A percentile compares a stretch with the other conserved stretches of the same genome.
These are phyloP conservation scores for Fusarium floridanum DNA, from an alignment of 2,329 filamentous ascomycete genomes.

Conservation along the genomic window DNA sequence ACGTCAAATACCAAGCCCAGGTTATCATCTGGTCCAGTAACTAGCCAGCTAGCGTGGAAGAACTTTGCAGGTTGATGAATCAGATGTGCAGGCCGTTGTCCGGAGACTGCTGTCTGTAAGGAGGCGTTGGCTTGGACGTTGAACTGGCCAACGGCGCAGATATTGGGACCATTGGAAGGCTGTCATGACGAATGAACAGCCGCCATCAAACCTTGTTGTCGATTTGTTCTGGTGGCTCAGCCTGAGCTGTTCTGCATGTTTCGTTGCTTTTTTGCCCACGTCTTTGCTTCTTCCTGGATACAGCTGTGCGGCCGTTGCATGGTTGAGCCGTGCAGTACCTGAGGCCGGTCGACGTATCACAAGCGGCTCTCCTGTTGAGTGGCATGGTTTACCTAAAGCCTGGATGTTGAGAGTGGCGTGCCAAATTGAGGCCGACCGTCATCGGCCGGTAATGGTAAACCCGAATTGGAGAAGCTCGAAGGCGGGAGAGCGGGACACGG, in stretches of 20 bases:
- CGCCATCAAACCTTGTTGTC: not conserved
- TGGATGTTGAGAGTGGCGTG: constrained; percentile 21
- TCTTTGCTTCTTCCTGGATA: constrained; percentile 7
- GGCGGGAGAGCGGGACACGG: constrained; percentile 4
- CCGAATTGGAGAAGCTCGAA: not conserved
- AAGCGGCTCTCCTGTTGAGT: constrained; percentile 15
- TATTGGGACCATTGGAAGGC: not conserved
- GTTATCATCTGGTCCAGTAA: not conserved
- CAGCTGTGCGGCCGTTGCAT: constrained; percentile 9
- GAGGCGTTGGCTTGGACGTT: not conserved
- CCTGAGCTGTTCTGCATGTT: constrained; percentile 9
- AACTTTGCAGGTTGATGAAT: not conserved
- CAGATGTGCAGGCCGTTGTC: not conserved
- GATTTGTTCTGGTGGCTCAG: constrained; percentile 4
- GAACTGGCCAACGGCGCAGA: not conserved
- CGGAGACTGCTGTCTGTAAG: not conserved
- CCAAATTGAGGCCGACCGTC: constrained; percentile 18
- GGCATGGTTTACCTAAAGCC: constrained; percentile 19
- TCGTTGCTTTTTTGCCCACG: constrained; percentile 13
- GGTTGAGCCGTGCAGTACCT: constrained; percentile 3
- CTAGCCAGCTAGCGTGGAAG: not conserved
- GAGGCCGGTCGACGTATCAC: constrained; percentile 21
- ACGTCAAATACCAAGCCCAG: not conserved
- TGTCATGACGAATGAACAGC: not conserved
- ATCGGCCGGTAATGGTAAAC: constrained; percentile 1